These are phyloP conservation scores for Stipa capillata DNA, from an alignment of 176 grass and related monocot genomes.

Conservation along the genomic window DNA sequence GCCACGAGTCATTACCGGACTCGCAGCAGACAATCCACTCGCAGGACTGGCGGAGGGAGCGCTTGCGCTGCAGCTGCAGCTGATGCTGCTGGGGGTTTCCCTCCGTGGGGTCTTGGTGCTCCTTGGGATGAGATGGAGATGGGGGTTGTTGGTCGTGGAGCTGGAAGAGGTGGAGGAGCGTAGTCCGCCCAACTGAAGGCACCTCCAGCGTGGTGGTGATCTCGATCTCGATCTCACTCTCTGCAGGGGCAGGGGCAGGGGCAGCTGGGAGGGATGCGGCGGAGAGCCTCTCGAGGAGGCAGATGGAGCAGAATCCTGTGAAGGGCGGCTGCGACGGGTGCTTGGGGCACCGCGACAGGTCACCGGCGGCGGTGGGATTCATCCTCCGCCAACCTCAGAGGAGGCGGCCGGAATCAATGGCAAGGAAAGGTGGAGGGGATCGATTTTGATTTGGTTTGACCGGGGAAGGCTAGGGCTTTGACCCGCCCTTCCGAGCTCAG, in stretches of 20 bases:
- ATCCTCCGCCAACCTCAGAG: background rate
- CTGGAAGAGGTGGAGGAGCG: constrained; percentile 53
- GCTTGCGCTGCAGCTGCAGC: constrained; percentile 28
- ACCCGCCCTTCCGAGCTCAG: background rate
- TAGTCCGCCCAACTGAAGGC: too few relatives aligned
- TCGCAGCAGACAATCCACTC: constrained; percentile 60
- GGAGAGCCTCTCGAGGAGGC: constrained; percentile 55
- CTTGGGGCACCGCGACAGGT: constrained; percentile 23
- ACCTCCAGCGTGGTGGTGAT: too few relatives aligned
- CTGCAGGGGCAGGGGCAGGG: background rate
- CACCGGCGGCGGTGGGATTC: background rate
- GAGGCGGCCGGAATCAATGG: background rate
- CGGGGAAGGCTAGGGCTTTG: background rate
- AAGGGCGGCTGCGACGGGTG: constrained; percentile 45
- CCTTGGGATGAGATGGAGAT: too few relatives aligned
- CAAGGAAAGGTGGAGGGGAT: background rate
- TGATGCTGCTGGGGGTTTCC: background rate
- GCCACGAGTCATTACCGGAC: constrained; percentile 30
- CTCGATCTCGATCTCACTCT: too few relatives aligned
- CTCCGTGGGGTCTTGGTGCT: constrained; percentile 17
- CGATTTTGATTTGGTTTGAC: background rate
- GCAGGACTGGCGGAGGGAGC: constrained; percentile 51
- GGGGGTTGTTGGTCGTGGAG: constrained; percentile 30
- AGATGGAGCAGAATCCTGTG: constrained; percentile 64
- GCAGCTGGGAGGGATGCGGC: background rate